Conservation (phyloP, 2,329 filamentous ascomycete species). For the Pseudocercospora crystallina region DNA sequence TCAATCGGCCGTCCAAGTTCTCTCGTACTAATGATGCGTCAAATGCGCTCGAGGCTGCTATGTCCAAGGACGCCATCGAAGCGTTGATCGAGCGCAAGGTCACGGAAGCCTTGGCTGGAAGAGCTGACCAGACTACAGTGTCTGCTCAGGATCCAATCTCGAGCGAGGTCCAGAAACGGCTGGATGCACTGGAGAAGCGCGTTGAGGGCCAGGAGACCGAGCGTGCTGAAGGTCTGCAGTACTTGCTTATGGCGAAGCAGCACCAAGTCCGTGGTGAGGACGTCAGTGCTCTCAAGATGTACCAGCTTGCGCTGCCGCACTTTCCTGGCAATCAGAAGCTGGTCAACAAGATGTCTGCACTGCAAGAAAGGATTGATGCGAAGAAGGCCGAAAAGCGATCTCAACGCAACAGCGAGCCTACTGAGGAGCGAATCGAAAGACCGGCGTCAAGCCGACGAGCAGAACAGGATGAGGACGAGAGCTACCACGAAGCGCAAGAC, state of each 20-base stretch:
- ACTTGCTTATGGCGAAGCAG: slow-evolving; percentile 86
- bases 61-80: slow-evolving; percentile 71
- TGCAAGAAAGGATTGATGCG: slow-evolving; percentile 52
- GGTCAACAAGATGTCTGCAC: slow-evolving; percentile 53
- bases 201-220: slow-evolving; percentile 73
- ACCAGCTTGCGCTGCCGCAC: slow-evolving; percentile 77
- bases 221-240: slow-evolving; percentile 78
- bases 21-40: slow-evolving; percentile 35
- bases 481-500: slow-evolving; percentile 39
- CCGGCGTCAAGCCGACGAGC: slow-evolving; percentile 4
- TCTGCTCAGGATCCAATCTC: slow-evolving; percentile 50
- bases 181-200: slow-evolving; percentile 83
- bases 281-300: slow-evolving; percentile 75
- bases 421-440: slow-evolving; percentile 7
- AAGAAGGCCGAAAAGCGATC: slow-evolving; percentile 36
- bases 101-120: slow-evolving; percentile 80
- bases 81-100: slow-evolving; percentile 91
- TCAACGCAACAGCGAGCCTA: slow-evolving; percentile 4
- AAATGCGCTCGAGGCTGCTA: slow-evolving; percentile 19
- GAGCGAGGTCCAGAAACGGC: slow-evolving; percentile 74
- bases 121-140: slow-evolving; percentile 46
- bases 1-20: slow-evolving; percentile 42
- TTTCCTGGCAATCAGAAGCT: slow-evolving; percentile 84
- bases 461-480: slow-evolving; percentile 39
- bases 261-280: slow-evolving; percentile 83